Evolutionary conservation across 306 rosid genomes (phyloP).

Genomic region (Parietaria judaica): DNA sequence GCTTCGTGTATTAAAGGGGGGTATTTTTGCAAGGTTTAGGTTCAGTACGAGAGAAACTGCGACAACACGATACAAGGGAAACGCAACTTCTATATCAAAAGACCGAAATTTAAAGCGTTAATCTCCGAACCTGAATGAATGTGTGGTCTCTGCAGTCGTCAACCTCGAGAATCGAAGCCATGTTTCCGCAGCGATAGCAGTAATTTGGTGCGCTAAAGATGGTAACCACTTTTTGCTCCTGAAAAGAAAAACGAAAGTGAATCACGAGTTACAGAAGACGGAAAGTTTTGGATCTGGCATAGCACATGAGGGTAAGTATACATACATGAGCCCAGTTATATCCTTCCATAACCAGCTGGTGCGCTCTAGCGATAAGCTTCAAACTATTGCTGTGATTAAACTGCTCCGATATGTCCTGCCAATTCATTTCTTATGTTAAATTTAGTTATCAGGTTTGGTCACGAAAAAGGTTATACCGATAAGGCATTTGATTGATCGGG

Average conservation of each 20-base stretch:
- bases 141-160: conserved; percentile 94
- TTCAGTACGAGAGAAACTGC: too few relatives aligned
- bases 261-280: conserved; percentile 3
- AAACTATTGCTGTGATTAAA: conserved; percentile 86
- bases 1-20: background rate
- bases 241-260: conserved; percentile 15
- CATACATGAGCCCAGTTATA: conserved; percentile 92
- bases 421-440: conserved; percentile 3
- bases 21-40: too few relatives aligned
- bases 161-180: conserved; percentile 93
- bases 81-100: background rate
- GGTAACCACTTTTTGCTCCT: conserved; percentile 96
- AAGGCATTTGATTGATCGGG: too few relatives aligned
- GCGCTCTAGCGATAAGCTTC: conserved; percentile 95
- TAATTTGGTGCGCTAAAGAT: conserved; percentile 94
- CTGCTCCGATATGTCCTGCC: conserved; percentile 90
- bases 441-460: too few relatives aligned
- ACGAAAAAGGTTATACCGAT: too few relatives aligned
- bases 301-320: background rate
- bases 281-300: conserved; percentile 3
- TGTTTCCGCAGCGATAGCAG: conserved; percentile 92
- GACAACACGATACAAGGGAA: background rate
- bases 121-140: conserved; percentile 62
- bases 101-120: background rate
- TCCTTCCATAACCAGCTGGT: conserved; percentile 98